Evolutionary conservation across 139 green algal species (phyloP), one percentile per base, ranked within the genome.

Genomic region (Chlorella ohadii): DNA sequence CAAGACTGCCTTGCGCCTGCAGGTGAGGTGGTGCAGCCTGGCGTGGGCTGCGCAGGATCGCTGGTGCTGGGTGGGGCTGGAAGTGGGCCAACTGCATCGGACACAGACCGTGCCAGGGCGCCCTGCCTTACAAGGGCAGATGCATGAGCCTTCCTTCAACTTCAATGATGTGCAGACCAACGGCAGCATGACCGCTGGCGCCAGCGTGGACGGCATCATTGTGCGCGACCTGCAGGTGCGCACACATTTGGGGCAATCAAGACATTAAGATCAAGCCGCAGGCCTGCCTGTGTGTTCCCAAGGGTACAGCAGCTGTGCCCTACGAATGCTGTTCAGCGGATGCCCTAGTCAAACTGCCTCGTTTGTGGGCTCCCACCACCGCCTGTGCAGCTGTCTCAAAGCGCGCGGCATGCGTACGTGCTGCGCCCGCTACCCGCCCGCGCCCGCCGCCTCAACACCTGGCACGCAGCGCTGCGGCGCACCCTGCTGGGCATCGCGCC

Each of bases 361-460:
- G n/a, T n/a, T n/a, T n/a, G n/a, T n/a, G n/a, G n/a, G n/a, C 31
- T 38, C 15, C 63, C 63, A 16, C 6, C 23, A 13, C 28, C n/a
- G 16, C 19, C 2, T 19, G n/a, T 4, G 13, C 63, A 92, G 72
- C 61, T 92, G 55, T 73, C 84, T n/a, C 78, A 87, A 12, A 47
- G 75, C 19, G 85, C 89, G 15, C 72, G 63, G 20, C 87, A 91
- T 68, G 90, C 89, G 2, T 91, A 85, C 61, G 83, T 93, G 36
- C 78, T 93, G 66, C 84, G 89, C 31, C 89, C 90, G 39, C 81
- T 93, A 39, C 90, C 90, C n/a, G 75, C 84, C 1, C 78, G 90
- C 3, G 84, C 90, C 2, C 73, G 51, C 17, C 67, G 80, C 51
- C 84, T 93, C 7, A 78, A 83, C 28, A 28, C 36, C 4, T 84